Base-by-base conservation (phyloP, 371 early-diverging fungal species). In the Mortierella sp. region DNA sequence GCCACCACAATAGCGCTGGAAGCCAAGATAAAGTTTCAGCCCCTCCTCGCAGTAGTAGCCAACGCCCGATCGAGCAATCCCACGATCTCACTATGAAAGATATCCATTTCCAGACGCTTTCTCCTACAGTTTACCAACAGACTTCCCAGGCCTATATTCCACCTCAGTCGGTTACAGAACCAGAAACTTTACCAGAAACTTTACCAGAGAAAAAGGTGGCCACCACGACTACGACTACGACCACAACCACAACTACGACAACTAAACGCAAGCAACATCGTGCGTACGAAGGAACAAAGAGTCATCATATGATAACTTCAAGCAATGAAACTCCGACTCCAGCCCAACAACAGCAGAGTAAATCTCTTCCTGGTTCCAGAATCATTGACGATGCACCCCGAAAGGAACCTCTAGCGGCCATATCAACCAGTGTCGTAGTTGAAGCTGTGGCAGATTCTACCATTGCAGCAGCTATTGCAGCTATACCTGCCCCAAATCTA, bases 81-180 rank as follows among this genome's bases (percentile, higher is more conserved):
- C 71, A 81, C 43, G 81, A 81, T 56, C 60, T 81, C 53, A 81
- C 81, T 6, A 81, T 81, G 81, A 81, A 72, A 40, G 81, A 81
- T 32, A 75, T 81, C 49, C 43, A 81, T 31, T 75, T 75, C 37
- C 81, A 81, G 42, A 81, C 81, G 0, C 34, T 81, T 0, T 6
- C 59, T 0, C 63, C 69, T 10, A 37, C 35, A 2, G 58, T 68
- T 28, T 57, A 45, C 29, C 63, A 53, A 4, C 47, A 22, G 34
- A n/a, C n/a, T 5, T 9, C 43, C 2, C 12, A 56, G 4, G 40
- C 54, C 22, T 49, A 66, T 23, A 28, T 61, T 13, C 32, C 59
- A 34, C 29, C 29, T 9, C 19, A 8, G 23, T 29, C 29, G 26
- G 10, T 32, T 1, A 37, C 13, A 34, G 31, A 22, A 23, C 5